Conservation (phyloP, 805 yeast species). For the Kodamaea neixiangensis region DNA sequence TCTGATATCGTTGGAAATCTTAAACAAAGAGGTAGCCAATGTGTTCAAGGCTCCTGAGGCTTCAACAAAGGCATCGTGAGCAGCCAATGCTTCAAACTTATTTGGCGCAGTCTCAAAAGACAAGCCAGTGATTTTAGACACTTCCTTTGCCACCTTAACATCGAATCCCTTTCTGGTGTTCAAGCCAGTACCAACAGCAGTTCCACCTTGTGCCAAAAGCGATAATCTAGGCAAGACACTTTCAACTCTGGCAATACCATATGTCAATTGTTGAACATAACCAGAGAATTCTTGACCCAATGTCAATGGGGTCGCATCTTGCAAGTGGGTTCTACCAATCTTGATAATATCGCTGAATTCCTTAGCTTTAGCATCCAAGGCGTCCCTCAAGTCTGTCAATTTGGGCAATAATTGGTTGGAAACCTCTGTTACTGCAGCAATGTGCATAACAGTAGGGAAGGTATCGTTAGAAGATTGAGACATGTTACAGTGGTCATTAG, state of each 20-base stretch:
- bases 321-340: conserved; percentile 44
- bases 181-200: conserved; percentile 45
- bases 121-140: conserved; percentile 35
- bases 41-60: conserved; percentile 44
- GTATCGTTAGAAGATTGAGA: conserved; percentile 42
- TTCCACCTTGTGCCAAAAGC: conserved; percentile 41
- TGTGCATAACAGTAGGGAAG: conserved; percentile 44
- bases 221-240: conserved; percentile 35
- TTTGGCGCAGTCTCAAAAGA: conserved; percentile 39
- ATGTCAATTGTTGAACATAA: conserved; percentile 38
- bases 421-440: conserved; percentile 41
- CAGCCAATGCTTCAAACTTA: conserved; percentile 44
- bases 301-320: conserved; percentile 43
- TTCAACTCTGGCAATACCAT: conserved; percentile 36
- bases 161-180: conserved; percentile 41
- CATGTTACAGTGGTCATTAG: conserved; percentile 44
- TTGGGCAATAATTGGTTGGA: conserved; percentile 31
- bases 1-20: conserved; percentile 42
- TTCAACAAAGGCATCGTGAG: conserved; percentile 42
- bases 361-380: conserved; percentile 29
- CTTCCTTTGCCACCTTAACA: conserved; percentile 35
- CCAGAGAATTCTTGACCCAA: conserved; percentile 44
- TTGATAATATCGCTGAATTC: conserved; percentile 38
- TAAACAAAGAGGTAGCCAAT: conserved; percentile 38
- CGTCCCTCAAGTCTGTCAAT: conserved; percentile 35